A percentile compares a stretch with the other conserved stretches of the same genome.
These are phyloP conservation scores for Fusarium veterinarium DNA, from an alignment of 2,329 filamentous ascomycete species.

Conservation along the genomic window DNA sequence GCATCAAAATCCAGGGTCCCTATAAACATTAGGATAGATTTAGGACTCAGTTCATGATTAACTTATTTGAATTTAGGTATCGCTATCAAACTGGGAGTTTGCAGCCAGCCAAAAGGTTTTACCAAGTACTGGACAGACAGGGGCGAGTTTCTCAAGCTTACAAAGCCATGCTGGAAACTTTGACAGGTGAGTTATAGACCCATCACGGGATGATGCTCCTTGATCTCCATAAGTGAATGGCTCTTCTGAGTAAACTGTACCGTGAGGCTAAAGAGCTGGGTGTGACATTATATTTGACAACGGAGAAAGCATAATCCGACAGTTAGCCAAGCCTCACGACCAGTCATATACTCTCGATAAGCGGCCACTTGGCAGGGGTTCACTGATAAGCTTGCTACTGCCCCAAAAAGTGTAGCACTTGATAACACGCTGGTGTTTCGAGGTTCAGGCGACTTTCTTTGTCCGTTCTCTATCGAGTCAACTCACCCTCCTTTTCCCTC, in stretches of 20 bases:
- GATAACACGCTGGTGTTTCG: slow-evolving; percentile 53
- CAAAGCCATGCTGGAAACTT: neutral
- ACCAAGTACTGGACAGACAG: neutral
- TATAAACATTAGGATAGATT: neutral
- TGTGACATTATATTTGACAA: neutral
- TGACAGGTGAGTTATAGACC: neutral
- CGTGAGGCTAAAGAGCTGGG: neutral
- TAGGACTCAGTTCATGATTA: neutral
- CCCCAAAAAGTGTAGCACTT: slow-evolving; percentile 40
- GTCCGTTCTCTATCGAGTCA: slow-evolving; percentile 14
- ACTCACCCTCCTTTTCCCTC: slow-evolving; percentile 8
- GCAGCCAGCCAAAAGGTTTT: too few species aligned
- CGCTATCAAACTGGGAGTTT: neutral
- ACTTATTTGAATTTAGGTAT: neutral
- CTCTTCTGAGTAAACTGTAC: neutral
- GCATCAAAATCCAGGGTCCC: neutral
- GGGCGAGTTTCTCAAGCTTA: neutral
- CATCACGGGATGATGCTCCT: neutral
- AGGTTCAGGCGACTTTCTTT: slow-evolving; percentile 21
- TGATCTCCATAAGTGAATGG: neutral
- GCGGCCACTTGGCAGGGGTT: slow-evolving; percentile 18
- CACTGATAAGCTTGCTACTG: slow-evolving; percentile 29
- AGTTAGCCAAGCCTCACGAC: slow-evolving; percentile 15
- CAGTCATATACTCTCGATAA: slow-evolving; percentile 43
- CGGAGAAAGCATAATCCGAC: slow-evolving; percentile 24